Conservation (phyloP, 1,284 basidiomycete genomes). For the Marasmius fiardii region DNA sequence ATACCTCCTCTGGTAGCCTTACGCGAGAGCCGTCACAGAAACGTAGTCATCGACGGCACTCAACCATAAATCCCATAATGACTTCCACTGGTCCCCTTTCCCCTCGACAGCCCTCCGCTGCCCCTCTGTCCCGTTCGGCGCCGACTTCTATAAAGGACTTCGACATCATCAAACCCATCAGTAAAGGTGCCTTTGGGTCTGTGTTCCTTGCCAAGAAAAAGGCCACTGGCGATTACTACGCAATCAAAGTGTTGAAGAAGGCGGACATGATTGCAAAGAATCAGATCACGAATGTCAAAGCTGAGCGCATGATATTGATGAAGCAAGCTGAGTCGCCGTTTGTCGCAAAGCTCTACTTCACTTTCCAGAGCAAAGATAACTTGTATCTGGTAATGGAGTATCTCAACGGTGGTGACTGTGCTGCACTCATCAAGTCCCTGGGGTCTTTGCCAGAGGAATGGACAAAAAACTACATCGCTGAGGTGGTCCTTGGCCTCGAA, state of each 20-base stretch:
- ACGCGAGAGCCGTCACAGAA: conserved; percentile 44
- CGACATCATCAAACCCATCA: conserved; percentile 99
- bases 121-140: conserved; percentile 74
- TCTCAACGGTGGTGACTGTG: conserved; percentile 95
- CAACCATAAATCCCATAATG: conserved; percentile 64
- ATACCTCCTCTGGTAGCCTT: conserved; percentile 34
- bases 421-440: conserved; percentile 93
- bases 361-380: conserved; percentile 99
- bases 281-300: conserved; percentile 99
- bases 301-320: conserved; percentile 99
- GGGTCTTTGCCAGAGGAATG: conserved; percentile 94
- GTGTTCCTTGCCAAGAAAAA: conserved; percentile 99
- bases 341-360: conserved; percentile 97
- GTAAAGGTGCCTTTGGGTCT: conserved; percentile 97
- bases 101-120: conserved; percentile 81
- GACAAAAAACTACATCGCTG: conserved; percentile 95
- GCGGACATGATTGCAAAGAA: conserved; percentile 99
- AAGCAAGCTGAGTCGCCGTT: conserved; percentile 99
- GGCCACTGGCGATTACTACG: conserved; percentile 97
- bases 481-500: conserved; percentile 93
- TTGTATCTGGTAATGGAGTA: conserved; percentile 99
- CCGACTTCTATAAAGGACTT: conserved; percentile 98
- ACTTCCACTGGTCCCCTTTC: conserved; percentile 76
- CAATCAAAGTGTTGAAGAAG: conserved; percentile 99
- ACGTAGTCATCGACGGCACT: conserved; percentile 66